Evolutionary conservation across 768 basidiomycete genomes (phyloP), one percentile per base, ranked within the genome.

Genomic region (Baorangia bicolor): DNA sequence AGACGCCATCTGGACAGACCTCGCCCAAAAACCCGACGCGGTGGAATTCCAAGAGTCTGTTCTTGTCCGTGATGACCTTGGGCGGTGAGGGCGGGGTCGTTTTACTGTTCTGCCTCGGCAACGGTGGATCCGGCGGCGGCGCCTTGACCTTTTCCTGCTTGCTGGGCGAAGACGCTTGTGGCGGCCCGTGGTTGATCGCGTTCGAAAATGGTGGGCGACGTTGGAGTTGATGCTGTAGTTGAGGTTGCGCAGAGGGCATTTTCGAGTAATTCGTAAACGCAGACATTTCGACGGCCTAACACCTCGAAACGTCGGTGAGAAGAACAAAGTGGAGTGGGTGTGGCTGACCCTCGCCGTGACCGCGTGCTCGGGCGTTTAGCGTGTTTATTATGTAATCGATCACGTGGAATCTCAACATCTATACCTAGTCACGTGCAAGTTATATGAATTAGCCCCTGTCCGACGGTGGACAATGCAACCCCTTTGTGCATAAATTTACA

Each of bases 1-100:
- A 20, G 27, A 11, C 4, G 31, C 7, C 1, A 5, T 14, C 14
- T 11, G 18, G 33, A 58, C 56, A 7, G 57, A 93, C 92, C 86
- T 97, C 94, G 62, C 94, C 94, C 49, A 97, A 75, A 68, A 95
- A 91, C 21, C 89, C 90, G 27, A 94, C 83, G 46, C 91, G 81
- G 37, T 79, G 77, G 63, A 86, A 90, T 51, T 85, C 79, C 55
- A 83, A 61, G 33, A 76, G 62, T 37, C 82, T 79, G 41, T 70
- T 71, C 72, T 82, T 82, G 74, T 92, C 90, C 2, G 74, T 77
- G 62, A 93, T 93, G 52, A 90, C 70, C 65, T 78, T 84, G 9
- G 91, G 91, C 2, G 91, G 91, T 0, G 90, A 89, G 0, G 91
- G 91, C 0, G 91, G 91, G 0, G 84, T 78, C 2, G 87, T 86